Conservation (phyloP, 768 basidiomycete species). For the Lentinus brumalis region DNA sequence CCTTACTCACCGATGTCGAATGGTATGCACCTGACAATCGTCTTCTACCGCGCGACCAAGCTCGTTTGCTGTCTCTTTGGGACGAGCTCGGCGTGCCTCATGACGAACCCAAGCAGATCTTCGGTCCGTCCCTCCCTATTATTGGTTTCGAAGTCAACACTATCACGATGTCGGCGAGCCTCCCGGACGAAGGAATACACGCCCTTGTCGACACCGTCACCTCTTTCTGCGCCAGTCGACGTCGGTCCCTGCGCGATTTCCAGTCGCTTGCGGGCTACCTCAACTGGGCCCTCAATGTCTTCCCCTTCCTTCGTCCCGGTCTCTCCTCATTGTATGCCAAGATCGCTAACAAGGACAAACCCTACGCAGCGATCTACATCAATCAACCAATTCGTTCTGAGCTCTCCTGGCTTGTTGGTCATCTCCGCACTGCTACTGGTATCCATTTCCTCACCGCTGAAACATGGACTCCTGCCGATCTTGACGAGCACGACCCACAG, state of each 20-base stretch:
- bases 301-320: conserved; percentile 32
- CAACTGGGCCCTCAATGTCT: conserved; percentile 45
- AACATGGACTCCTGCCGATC: background rate
- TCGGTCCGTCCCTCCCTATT: conserved; percentile 34
- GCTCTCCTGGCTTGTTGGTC: conserved; percentile 35
- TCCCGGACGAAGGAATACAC: conserved; percentile 5
- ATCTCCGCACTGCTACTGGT: conserved; percentile 25
- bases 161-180: conserved; percentile 33
- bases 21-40: conserved; percentile 35
- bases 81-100: conserved; percentile 44
- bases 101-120: conserved; percentile 41
- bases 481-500: conserved; percentile 15
- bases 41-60: conserved; percentile 35
- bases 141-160: conserved; percentile 44
- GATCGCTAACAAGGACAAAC: conserved; percentile 27
- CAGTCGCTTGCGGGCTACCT: conserved; percentile 38
- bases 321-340: conserved; percentile 35
- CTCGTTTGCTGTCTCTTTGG: conserved; percentile 38
- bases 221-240: background rate
- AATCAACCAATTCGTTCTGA: conserved; percentile 33
- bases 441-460: conserved; percentile 12
- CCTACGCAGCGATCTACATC: conserved; percentile 25
- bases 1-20: conserved; percentile 12
- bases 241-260: conserved; percentile 27
- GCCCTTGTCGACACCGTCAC: background rate